phyloP scores from a whole-genome alignment of 106 monocot species.

The Platanthera zijinensis region DNA sequence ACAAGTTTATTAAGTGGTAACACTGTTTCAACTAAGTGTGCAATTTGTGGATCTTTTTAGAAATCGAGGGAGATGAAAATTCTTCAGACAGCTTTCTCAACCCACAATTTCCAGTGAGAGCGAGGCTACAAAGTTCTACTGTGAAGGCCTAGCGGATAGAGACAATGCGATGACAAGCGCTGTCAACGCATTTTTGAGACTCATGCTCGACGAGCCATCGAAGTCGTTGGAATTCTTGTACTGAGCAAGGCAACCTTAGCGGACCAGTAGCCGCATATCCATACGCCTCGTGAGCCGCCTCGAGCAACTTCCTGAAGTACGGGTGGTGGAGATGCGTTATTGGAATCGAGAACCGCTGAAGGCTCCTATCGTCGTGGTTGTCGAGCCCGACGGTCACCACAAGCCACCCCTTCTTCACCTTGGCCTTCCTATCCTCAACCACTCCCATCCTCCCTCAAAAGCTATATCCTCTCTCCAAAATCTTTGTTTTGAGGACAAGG shows the following conservation, averaged over 20 bases:
- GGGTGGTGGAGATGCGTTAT: constrained; percentile 41
- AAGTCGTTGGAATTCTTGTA: constrained; percentile 36
- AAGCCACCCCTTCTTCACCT: constrained; percentile 44
- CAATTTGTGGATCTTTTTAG: too few species aligned
- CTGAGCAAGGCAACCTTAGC: constrained; percentile 34
- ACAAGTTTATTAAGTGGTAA: too few species aligned
- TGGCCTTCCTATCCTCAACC: constrained; percentile 8
- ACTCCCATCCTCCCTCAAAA: neutral
- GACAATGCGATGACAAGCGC: neutral
- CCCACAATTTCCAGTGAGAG: too few species aligned
- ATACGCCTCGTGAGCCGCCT: constrained; percentile 35
- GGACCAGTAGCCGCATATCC: constrained; percentile 31
- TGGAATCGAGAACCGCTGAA: constrained; percentile 28
- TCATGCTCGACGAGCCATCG: constrained; percentile 29
- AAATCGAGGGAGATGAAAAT: too few species aligned
- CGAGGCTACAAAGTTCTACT: too few species aligned
- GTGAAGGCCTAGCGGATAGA: neutral
- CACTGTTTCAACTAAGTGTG: too few species aligned
- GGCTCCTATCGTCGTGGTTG: neutral
- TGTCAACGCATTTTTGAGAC: neutral
- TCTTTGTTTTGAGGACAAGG: too few species aligned
- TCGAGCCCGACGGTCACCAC: constrained; percentile 30
- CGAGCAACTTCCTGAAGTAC: constrained; percentile 26
- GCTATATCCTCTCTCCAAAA: too few species aligned
- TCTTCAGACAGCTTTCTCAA: too few species aligned